Evolutionary conservation across 495 filamentous ascomycete genomes (phyloP), one percentile per base, ranked within the genome.

Genomic region (Haplographium delicatum): DNA sequence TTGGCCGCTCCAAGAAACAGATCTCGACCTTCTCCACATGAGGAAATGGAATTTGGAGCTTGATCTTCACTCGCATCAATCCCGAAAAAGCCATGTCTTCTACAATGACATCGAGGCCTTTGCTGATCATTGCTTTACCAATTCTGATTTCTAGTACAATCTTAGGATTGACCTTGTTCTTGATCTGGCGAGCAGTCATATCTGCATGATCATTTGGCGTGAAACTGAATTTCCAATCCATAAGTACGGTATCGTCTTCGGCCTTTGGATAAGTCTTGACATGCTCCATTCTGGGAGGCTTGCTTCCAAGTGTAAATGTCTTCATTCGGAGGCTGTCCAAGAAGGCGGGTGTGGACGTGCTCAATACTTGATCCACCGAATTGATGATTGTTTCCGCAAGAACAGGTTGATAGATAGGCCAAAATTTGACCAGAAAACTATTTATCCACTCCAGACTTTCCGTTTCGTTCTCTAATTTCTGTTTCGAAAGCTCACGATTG

Each of bases 141-240:
- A 99, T 68, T 55, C 93, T 78, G 41, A 97, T 86, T 64, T 97
- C 93, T 8, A 99, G 76, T 5, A 95, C 86, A 50, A 99, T 77
- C 69, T 97, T 99, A 54, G 93, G 93, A 64, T 99, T 96, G 65
- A 96, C 76, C 70, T 94, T 96, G 68, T 91, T 86, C 70, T 89
- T 93, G 56, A 94, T 65, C 62, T 99, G 93, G 37, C 85, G 82
- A 18, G 82, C 72, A 4, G 93, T 99, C 75, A 99, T 75, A 68
- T 99, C 93, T 51, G 85, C 81, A 8, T 76, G 85, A 65, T 99
- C 93, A 58, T 91, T 96, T 7, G 93, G 93, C 0, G 87, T 97
- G 68, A 99, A 99, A 71, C 91, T 96, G 69, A 99, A 97, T 58
- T 95, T 91, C 93, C 93, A 99, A 63, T 99, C 93, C 94, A 97